Percentiles rank a stretch among this genome's conserved stretches.
phyloP scores from a whole-genome alignment of 305 asterid genomes.

The Solanum hybrid region DNA sequence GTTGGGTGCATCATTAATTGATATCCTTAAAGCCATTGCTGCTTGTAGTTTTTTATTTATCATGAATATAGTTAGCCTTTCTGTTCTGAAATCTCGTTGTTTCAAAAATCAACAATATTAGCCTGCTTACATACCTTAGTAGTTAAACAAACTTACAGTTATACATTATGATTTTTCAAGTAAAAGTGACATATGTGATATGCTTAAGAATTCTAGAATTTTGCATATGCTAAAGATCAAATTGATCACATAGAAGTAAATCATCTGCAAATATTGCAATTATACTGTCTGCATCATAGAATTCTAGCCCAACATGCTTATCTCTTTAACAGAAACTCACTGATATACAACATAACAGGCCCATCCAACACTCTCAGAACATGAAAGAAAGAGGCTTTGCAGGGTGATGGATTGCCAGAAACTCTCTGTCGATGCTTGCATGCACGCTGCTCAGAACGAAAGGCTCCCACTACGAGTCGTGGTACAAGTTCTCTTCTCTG shows the following conservation, averaged over 20 bases:
- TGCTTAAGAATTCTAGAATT: not conserved
- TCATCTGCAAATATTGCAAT: not conserved
- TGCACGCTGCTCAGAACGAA: conserved; percentile 95
- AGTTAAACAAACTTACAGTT: not conserved
- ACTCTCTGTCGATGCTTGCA: conserved; percentile 84
- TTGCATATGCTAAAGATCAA: not conserved
- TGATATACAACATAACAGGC: conserved; percentile 36
- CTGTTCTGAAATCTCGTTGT: not conserved
- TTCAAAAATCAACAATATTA: not conserved
- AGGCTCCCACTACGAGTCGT: conserved; percentile 77
- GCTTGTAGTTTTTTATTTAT: not conserved
- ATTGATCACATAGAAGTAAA: not conserved
- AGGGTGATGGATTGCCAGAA: conserved; percentile 95
- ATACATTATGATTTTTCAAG: not conserved
- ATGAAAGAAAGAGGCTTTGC: conserved; percentile 86
- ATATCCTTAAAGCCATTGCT: not conserved
- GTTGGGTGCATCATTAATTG: not conserved
- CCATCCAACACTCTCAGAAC: conserved; percentile 79
- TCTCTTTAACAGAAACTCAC: not conserved
- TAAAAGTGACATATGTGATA: not conserved
- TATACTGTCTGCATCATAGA: not conserved
- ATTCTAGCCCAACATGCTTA: not conserved
- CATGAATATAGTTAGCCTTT: not conserved
- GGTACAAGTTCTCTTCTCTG: conserved; percentile 85
- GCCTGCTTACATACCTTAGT: not conserved